Evolutionary conservation across 2,329 filamentous ascomycete species (phyloP), one percentile per base, ranked within the genome.

Genomic region (Blumeriella jaapii): DNA sequence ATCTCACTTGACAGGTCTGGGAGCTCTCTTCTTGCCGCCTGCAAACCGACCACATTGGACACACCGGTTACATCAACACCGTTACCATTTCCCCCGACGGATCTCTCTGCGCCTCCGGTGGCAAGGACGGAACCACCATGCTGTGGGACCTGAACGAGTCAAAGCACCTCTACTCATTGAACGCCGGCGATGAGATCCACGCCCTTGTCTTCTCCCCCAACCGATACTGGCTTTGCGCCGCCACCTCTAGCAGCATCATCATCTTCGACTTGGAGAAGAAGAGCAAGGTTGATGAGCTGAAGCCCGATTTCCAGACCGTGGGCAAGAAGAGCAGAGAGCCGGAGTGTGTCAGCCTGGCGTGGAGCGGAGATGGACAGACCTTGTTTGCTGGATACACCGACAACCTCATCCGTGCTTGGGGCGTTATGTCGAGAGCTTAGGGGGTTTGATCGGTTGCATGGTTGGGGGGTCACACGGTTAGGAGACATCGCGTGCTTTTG

Each of bases 201-300:
- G 89, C 91, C 56, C 89, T 98, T 55, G 91, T 96, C 67, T 98
- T 98, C 84, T 96, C 91, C 51, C 91, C 91, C 62, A 98, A 98
- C 85, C 82, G 91, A 67, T 98, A 98, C 85, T 98, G 91, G 91
- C 81, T 98, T 56, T 98, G 91, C 78, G 91, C 91, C 62, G 91
- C 91, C 63, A 98, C 91, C 49, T 76, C 85, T 62, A 84, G 77
- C 71, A 86, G 78, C 77, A 96, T 98, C 78, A 95, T 95, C 78
- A 96, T 98, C 77, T 98, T 98, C 72, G 91, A 98, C 62, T 79
- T 98, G 55, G 91, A 98, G 85, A 98, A 98, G 87, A 98, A 98
- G 87, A 93, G 81, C 82, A 96, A 95, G 82, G 89, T 96, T 61
- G 89, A 96, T 59, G 91, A 96, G 79, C 80, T 98, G 67, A 95